Evolutionary conservation across 2,329 filamentous ascomycete genomes (phyloP), one percentile per base, ranked within the genome.

Genomic region (Microascus cirrosus): DNA sequence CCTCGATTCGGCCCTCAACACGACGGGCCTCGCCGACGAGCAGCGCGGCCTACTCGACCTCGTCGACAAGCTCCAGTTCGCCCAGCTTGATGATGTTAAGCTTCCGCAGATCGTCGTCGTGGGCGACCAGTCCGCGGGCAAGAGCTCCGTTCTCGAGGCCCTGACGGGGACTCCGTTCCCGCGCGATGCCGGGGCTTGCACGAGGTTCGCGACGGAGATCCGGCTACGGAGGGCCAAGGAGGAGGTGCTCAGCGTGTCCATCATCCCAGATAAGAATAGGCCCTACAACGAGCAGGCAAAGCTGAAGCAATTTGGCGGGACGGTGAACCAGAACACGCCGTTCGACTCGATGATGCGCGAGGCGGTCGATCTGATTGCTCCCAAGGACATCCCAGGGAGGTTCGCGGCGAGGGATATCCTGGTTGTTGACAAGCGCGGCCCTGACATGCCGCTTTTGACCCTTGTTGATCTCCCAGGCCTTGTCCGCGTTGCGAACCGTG

Each of bases 21-120:
- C 76, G 56, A 72, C 74, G 62, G 76, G 76, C 60, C 73, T 80
- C 53, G 77, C 75, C 51, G 70, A 75, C 59, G 80, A 84, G 63
- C 80, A 84, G 68, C 73, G 77, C 10, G 74, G 74, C 18, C 73
- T 85, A 45, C 72, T 85, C 48, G 79, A 85, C 61, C 76, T 80
- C 54, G 75, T 84, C 59, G 78, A 81, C 60, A 76, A 77, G 58
- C 73, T 84, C n/a, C 74, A 78, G 65, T 74, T 78, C 67, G 69
- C 74, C 61, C 73, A 81, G 65, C 67, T 80, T 66, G 71, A 81
- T 64, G 76, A 78, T 65, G 71, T 79, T 63, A 74, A 76, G 53
- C 72, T 84, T 0, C 81, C 81, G 1, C 81, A 86, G 64, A 80
- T 86, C 39, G 81, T 85, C 53, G 82, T 85, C 25, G 83, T 83